A percentile compares a stretch with the other conserved stretches of the same genome.
Evolutionary conservation across 192 early-diverging fungal genomes (phyloP).

Genomic region (Phlyctochytrium arcticum): DNA sequence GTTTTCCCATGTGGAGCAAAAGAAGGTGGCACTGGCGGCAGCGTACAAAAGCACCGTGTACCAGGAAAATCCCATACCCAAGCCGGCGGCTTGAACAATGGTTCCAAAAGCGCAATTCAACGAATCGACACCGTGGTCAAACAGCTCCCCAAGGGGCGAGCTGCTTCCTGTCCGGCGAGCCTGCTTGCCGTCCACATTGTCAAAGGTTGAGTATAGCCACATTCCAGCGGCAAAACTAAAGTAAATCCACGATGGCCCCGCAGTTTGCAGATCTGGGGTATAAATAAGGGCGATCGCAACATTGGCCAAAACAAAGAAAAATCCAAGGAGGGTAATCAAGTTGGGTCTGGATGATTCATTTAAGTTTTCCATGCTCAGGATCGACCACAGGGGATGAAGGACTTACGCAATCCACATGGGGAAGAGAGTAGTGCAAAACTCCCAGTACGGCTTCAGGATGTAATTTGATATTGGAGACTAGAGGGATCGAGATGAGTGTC

Average conservation of each 20-base stretch:
- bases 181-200: conserved; percentile 95
- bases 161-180: conserved; percentile 84
- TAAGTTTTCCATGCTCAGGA: not conserved
- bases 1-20: conserved; percentile 90
- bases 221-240: conserved; percentile 73
- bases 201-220: conserved; percentile 85
- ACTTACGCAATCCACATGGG: conserved; percentile 89
- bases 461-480: conserved; percentile 80
- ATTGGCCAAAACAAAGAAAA: conserved; percentile 74
- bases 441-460: conserved; percentile 85
- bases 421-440: conserved; percentile 80
- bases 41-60: conserved; percentile 34
- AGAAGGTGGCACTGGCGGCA: conserved; percentile 67
- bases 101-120: conserved; percentile 52
- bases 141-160: conserved; percentile 91
- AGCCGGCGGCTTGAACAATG: conserved; percentile 57
- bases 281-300: conserved; percentile 67
- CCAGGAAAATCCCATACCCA: conserved; percentile 68
- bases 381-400: conserved; percentile 38
- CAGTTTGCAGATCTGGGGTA: conserved; percentile 63
- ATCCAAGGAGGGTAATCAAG: conserved; percentile 84
- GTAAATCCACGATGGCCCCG: conserved; percentile 80
- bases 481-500: not conserved
- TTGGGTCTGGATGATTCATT: conserved; percentile 66
- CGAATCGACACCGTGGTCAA: conserved; percentile 88